These are phyloP conservation scores for Posidonia oceanica DNA, from an alignment of 116 monocot genomes.

Conservation along the genomic window DNA sequence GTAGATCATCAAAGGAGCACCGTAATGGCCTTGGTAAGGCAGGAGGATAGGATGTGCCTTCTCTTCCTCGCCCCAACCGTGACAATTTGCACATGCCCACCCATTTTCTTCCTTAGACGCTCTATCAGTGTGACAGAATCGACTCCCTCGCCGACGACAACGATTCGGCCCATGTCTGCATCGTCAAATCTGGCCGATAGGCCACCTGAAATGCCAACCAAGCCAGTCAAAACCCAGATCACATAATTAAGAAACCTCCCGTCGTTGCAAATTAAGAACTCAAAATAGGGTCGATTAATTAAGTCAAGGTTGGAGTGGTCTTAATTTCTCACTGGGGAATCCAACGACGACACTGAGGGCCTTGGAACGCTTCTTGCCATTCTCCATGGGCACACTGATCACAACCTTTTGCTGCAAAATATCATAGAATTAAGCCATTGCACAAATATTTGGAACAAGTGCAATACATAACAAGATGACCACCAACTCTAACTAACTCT, in stretches of 20 bases:
- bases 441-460: too few species aligned
- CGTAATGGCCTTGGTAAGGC: too few species aligned
- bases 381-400: constrained; percentile 14
- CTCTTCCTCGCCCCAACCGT: not conserved
- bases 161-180: not conserved
- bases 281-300: too few species aligned
- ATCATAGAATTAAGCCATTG: not conserved
- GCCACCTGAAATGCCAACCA: too few species aligned
- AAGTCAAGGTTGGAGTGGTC: too few species aligned
- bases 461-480: too few species aligned
- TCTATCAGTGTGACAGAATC: not conserved
- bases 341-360: constrained; percentile 8
- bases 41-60: not conserved
- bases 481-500: too few species aligned
- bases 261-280: too few species aligned
- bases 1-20: too few species aligned
- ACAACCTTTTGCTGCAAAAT: constrained; percentile 17
- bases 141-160: constrained; percentile 1
- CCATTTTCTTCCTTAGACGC: constrained; percentile 1
- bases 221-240: too few species aligned
- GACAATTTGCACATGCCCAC: not conserved
- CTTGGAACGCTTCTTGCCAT: constrained; percentile 18
- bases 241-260: too few species aligned
- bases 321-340: constrained; percentile 7
- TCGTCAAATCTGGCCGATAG: not conserved